Percentiles rank a stretch among this genome's conserved stretches.
Evolutionary conservation across 1,139 yeast genomes (phyloP).

Genomic region (Protomyces lactucae-debilis): DNA sequence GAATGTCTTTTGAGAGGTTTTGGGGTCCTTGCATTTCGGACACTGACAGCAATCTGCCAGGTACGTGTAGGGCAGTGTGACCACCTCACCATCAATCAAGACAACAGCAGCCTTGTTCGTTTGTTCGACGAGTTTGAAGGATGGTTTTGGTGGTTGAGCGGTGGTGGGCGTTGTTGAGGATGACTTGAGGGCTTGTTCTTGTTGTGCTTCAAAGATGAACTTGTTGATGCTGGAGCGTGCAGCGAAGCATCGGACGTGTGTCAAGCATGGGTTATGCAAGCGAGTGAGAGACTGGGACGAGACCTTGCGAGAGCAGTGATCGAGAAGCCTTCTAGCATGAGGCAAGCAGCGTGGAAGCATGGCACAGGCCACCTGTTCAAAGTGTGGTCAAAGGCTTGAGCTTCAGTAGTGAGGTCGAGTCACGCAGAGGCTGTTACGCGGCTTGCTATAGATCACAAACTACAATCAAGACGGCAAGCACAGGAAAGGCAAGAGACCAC

Average conservation of each 20-base stretch:
- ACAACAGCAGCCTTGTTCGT: neutral
- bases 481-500: too few relatives aligned
- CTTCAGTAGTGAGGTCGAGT: too few relatives aligned
- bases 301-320: too few relatives aligned
- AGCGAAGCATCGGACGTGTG: neutral
- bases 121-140: neutral
- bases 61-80: conserved; percentile 41
- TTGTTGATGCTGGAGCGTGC: neutral
- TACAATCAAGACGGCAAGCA: too few relatives aligned
- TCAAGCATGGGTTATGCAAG: too few relatives aligned
- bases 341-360: too few relatives aligned
- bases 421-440: too few relatives aligned
- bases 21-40: conserved; percentile 50
- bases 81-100: neutral
- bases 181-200: neutral
- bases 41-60: conserved; percentile 61
- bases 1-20: conserved; percentile 60
- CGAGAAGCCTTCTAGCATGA: too few relatives aligned
- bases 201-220: neutral
- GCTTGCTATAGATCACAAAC: too few relatives aligned
- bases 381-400: too few relatives aligned
- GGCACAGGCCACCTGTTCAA: too few relatives aligned
- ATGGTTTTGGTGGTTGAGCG: neutral
- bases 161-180: neutral
- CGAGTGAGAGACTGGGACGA: too few relatives aligned